phyloP scores from a whole-genome alignment of 2,329 filamentous ascomycete species.

The Phyllosticta capitalensis region DNA sequence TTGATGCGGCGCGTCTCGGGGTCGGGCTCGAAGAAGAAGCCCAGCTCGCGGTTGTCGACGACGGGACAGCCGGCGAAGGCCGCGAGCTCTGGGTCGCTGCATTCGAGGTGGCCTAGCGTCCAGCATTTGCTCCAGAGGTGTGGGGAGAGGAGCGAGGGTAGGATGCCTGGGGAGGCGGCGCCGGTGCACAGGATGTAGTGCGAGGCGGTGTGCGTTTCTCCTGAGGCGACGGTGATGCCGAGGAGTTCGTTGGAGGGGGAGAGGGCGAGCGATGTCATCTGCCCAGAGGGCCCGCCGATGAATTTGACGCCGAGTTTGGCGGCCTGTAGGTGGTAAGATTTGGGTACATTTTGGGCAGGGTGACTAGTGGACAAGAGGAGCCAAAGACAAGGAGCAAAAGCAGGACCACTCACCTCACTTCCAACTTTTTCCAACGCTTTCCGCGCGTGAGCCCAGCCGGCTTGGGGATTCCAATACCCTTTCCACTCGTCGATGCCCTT shows the following conservation, averaged over 20 bases:
- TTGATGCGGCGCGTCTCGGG: conserved; percentile 6
- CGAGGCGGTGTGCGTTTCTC: conserved; percentile 12
- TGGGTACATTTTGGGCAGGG: conserved; percentile 21
- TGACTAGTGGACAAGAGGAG: conserved; percentile 16
- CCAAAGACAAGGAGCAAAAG: conserved; percentile 11
- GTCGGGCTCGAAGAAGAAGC: conserved; percentile 11
- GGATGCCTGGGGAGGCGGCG: conserved; percentile 11
- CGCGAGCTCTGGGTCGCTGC: conserved; percentile 19
- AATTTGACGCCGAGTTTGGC: conserved; percentile 13
- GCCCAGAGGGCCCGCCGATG: conserved; percentile 13
- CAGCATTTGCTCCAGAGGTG: conserved; percentile 17
- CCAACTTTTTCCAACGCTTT: conserved; percentile 11
- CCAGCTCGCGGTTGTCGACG: conserved; percentile 18
- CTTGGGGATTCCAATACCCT: conserved; percentile 16
- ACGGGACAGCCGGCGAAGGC: conserved; percentile 18
- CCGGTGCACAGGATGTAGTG: conserved; percentile 14
- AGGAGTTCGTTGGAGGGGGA: conserved; percentile 7
- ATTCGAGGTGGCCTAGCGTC: conserved; percentile 21
- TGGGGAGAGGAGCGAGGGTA: conserved; percentile 14
- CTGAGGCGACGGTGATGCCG: conserved; percentile 11
- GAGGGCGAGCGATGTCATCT: conserved; percentile 11
- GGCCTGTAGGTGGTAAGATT: conserved; percentile 14
- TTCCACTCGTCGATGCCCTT: conserved; percentile 14
- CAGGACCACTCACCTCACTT: conserved; percentile 3
- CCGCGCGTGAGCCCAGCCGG: conserved; percentile 16